Evolutionary conservation across 495 filamentous ascomycete species (phyloP), one percentile per base, ranked within the genome.

Genomic region (Lophiostoma macrostomum): DNA sequence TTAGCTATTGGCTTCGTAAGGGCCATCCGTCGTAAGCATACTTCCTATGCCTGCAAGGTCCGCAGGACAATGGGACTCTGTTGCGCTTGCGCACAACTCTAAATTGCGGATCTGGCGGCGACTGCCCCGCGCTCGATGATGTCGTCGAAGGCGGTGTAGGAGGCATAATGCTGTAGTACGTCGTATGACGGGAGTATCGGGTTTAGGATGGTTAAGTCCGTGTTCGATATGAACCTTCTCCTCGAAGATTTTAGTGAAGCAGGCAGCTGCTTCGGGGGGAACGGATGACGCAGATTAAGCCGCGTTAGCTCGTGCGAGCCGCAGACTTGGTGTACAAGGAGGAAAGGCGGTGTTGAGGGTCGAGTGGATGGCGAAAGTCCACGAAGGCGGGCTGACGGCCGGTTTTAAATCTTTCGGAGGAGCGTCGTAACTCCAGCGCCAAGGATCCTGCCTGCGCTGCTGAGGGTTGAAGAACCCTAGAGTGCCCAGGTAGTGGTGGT

Each of bases 41-140:
- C 93, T 98, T 98, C 76, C 93, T 82, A 64, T 90, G 85, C 62
- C 93, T 78, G 68, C 93, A 99, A 19, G 93, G 90, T 49, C 82
- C 93, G 68, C 93, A 99, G 36, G 90, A 96, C 32, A 99, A 76
- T 25, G 93, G 93, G 13, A 99, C 87, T 50, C 93, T 78, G 61
- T 99, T 99, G 66, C 93, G 82, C 72, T 95, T 95, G 58, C 91
- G 83, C 44, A 96, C 87, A 30, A 98, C 84, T 54, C 89, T 83
- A 63, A 86, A 96, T 61, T 91, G 85, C 30, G 81, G 80, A 69
- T 95, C 88, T 23, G 90, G 91, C 36, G 93, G 93, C 32, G 93
- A 96, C 53, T 87, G 82, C 34, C 81, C 79, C 31, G 80, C 83
- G 60, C 79, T 86, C 12, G 89, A 90, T 0, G 86, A 84, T 10